Base-by-base conservation (phyloP, 2,329 filamentous ascomycete species). In the Exophiala sp. region DNA sequence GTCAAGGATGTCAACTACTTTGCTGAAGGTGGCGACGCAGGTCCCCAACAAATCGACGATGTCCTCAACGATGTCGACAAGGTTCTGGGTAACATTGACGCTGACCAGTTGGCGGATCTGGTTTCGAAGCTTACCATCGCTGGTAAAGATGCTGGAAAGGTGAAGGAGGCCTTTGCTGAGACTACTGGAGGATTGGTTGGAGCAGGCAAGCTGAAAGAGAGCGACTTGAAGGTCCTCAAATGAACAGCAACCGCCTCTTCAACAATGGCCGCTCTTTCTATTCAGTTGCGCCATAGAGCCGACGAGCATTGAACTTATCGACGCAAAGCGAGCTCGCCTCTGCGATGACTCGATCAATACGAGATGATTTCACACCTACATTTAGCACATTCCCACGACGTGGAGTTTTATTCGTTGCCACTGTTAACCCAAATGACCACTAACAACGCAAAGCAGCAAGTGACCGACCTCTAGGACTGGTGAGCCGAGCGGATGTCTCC, bases 1-100 rank as follows among this genome's bases (percentile, higher is more conserved):
- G 86, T 91, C 72, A 98, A 98, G 79, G 93, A 98, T 61, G 90
- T 87, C 64, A 96, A 96, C 78, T 98, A 98, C 82, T 96, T 98
- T 69, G 78, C 76, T 50, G 74, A 74, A 16, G 73, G 83, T 48
- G 85, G 83, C 47, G 85, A 90, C 53, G 74, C 83, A 21, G 79
- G 85, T n/a, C 76, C 87, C 11, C 32, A 54, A 45, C 81, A 88
- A 66, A 88, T 98, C 60, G 90, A 97, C 65, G 73, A 77, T 24
- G 88, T 93, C 1, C 78, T 97, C 30, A 79, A 79, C 62, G 91
- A 96, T 60, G 86, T 95, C 42, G 94, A 98, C 65, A 73, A 85
- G 18, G 72, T 98, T 54, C 88, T 95, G 73, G 76, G 77, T 70
- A 95, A 91, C 80, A 82, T 95, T 60, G 90, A 95, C 60, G 75